These are phyloP conservation scores for Mycena polygramma DNA, from an alignment of 768 basidiomycete genomes.

Conservation along the genomic window DNA sequence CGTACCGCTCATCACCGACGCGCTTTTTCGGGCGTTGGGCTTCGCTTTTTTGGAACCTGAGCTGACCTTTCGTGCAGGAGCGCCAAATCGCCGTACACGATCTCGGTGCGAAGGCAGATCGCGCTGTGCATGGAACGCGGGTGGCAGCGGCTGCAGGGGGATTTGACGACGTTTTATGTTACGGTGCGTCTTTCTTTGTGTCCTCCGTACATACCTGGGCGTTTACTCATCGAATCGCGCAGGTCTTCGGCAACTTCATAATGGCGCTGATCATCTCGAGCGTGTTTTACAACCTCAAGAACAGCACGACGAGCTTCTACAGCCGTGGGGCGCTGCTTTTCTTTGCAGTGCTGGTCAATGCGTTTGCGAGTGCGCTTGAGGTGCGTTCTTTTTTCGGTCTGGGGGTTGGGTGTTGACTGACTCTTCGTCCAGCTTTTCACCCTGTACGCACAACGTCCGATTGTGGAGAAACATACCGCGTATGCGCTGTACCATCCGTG, in stretches of 20 bases:
- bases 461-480: conserved; percentile 55
- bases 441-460: conserved; percentile 48
- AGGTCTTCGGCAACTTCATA: conserved; percentile 40
- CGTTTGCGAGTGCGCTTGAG: conserved; percentile 52
- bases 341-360: conserved; percentile 53
- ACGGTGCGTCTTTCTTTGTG: conserved; percentile 17
- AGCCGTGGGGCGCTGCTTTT: conserved; percentile 58
- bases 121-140: conserved; percentile 59
- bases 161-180: conserved; percentile 44
- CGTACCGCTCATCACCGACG: no score
- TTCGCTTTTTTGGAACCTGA: no score
- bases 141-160: conserved; percentile 59
- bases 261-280: conserved; percentile 43
- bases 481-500: conserved; percentile 58
- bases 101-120: conserved; percentile 61
- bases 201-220: background rate
- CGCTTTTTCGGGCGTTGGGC: no score
- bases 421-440: conserved; percentile 41
- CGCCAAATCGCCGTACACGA: conserved; percentile 52
- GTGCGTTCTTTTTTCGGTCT: conserved; percentile 15
- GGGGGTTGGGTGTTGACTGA: background rate
- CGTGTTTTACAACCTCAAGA: conserved; percentile 56
- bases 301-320: conserved; percentile 56
- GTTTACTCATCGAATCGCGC: no score
- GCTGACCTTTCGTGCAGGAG: conserved; percentile 28